These are phyloP conservation scores for Boletus sp. DNA, from an alignment of 768 basidiomycete genomes.

Conservation along the genomic window DNA sequence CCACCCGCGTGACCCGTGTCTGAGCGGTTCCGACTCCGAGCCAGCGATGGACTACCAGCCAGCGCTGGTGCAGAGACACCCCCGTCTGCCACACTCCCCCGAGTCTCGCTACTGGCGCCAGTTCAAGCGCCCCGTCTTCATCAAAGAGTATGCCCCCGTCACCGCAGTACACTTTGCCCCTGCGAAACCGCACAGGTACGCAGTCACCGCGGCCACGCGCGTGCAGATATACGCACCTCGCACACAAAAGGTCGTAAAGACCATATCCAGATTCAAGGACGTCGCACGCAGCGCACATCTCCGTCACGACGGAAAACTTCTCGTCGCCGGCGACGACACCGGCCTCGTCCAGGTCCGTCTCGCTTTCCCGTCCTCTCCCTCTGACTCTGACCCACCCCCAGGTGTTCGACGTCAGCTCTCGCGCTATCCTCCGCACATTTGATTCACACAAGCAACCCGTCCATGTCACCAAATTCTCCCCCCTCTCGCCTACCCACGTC, in stretches of 20 bases:
- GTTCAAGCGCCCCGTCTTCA: slow-evolving; percentile 87
- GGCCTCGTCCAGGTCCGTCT: slow-evolving; percentile 70
- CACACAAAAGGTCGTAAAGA: slow-evolving; percentile 95
- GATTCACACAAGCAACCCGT: slow-evolving; percentile 96
- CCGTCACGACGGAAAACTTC: slow-evolving; percentile 88
- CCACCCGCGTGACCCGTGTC: not conserved
- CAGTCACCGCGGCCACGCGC: slow-evolving; percentile 90
- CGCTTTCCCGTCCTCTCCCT: not conserved
- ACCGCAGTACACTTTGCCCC: slow-evolving; percentile 92
- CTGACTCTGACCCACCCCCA: slow-evolving; percentile 28
- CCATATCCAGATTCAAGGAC: slow-evolving; percentile 95
- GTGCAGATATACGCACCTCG: slow-evolving; percentile 95
- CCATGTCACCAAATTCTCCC: slow-evolving; percentile 91
- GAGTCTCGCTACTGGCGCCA: slow-evolving; percentile 87
- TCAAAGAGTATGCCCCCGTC: slow-evolving; percentile 96
- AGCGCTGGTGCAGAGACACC: slow-evolving; percentile 57
- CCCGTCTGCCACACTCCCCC: slow-evolving; percentile 60
- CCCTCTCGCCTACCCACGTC: slow-evolving; percentile 75
- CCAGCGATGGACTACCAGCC: slow-evolving; percentile 76
- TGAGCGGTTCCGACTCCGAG: too few relatives aligned
- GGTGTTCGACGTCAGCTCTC: slow-evolving; percentile 91
- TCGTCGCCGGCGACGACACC: slow-evolving; percentile 93
- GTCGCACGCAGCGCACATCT: slow-evolving; percentile 88
- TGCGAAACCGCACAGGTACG: slow-evolving; percentile 87
- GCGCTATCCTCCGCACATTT: slow-evolving; percentile 90